Conservation (phyloP, 768 basidiomycete species). For the Hygrocybe punicea region DNA sequence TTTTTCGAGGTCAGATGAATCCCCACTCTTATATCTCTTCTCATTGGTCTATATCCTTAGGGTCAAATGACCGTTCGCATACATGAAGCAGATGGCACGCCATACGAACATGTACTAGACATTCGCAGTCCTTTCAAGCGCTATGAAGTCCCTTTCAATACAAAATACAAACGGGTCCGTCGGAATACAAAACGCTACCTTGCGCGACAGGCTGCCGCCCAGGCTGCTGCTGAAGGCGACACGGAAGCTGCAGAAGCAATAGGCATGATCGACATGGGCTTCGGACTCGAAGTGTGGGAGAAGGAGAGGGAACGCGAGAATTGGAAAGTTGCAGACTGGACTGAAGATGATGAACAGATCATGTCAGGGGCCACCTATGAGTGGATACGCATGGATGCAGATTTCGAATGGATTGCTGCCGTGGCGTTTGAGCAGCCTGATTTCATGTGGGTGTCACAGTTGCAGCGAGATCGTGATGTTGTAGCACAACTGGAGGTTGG, state of each 20-base stretch:
- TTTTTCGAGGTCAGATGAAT: conserved; percentile 73
- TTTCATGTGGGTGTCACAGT: conserved; percentile 97
- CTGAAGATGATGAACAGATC: conserved; percentile 87
- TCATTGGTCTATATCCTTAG: conserved; percentile 35
- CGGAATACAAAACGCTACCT: conserved; percentile 95
- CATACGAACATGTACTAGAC: conserved; percentile 96
- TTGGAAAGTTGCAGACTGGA: conserved; percentile 98
- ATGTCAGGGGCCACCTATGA: conserved; percentile 98
- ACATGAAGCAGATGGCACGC: conserved; percentile 98
- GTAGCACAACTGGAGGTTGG: conserved; percentile 94
- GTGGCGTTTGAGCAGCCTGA: conserved; percentile 93
- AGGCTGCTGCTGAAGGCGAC: conserved; percentile 90
- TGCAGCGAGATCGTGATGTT: conserved; percentile 94
- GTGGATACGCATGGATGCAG: conserved; percentile 98
- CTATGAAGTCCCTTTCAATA: conserved; percentile 98
- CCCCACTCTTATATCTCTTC: background rate
- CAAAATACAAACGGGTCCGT: conserved; percentile 95
- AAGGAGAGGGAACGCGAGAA: conserved; percentile 88
- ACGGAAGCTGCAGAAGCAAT: conserved; percentile 90
- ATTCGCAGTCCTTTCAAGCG: conserved; percentile 83
- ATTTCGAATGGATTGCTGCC: conserved; percentile 97
- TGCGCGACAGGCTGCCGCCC: conserved; percentile 87
- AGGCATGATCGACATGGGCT: conserved; percentile 91
- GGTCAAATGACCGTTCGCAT: conserved; percentile 99
- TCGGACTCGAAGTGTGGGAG: conserved; percentile 94